Percentiles rank a stretch among this genome's conserved stretches.
phyloP scores from a whole-genome alignment of 331 rosid species.

The Pyracantha coccinea region DNA sequence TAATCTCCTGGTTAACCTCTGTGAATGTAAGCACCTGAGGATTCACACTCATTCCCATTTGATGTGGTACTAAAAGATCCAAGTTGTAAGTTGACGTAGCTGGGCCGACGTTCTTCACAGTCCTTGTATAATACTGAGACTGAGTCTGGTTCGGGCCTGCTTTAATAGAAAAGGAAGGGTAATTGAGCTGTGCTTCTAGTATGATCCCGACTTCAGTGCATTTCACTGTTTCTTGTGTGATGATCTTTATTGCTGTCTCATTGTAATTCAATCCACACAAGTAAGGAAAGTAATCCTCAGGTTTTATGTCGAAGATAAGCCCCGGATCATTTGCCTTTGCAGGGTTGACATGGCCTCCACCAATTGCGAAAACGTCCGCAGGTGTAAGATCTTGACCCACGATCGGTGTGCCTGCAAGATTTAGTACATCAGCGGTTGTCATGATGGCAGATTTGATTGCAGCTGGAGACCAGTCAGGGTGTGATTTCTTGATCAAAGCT shows the following conservation, averaged over 20 bases:
- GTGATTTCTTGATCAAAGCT: conserved; percentile 53
- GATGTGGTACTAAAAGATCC: conserved; percentile 17
- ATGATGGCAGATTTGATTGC: conserved; percentile 58
- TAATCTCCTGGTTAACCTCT: conserved; percentile 29
- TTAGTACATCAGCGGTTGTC: conserved; percentile 33
- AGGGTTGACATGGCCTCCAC: conserved; percentile 66
- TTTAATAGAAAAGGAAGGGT: conserved; percentile 44
- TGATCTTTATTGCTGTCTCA: conserved; percentile 21
- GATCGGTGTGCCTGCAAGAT: conserved; percentile 34
- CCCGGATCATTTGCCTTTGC: conserved; percentile 50
- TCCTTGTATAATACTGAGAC: conserved; percentile 36
- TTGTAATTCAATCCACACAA: conserved; percentile 59
- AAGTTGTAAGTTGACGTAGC: conserved; percentile 23
- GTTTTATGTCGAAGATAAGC: conserved; percentile 41
- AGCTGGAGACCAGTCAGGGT: conserved; percentile 79
- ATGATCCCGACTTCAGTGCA: conserved; percentile 30
- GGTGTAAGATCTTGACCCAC: conserved; percentile 29
- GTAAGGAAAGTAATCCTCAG: conserved; percentile 55
- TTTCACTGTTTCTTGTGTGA: conserved; percentile 18
- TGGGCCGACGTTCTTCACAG: conserved; percentile 49
- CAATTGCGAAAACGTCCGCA: conserved; percentile 43
- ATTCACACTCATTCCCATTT: conserved; percentile 6
- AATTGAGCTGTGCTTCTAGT: conserved; percentile 42
- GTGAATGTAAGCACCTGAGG: conserved; percentile 33
- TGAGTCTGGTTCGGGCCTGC: conserved; percentile 7